These are phyloP conservation scores for Trifolium fragiferum DNA, from an alignment of 306 rosid species.

Conservation along the genomic window DNA sequence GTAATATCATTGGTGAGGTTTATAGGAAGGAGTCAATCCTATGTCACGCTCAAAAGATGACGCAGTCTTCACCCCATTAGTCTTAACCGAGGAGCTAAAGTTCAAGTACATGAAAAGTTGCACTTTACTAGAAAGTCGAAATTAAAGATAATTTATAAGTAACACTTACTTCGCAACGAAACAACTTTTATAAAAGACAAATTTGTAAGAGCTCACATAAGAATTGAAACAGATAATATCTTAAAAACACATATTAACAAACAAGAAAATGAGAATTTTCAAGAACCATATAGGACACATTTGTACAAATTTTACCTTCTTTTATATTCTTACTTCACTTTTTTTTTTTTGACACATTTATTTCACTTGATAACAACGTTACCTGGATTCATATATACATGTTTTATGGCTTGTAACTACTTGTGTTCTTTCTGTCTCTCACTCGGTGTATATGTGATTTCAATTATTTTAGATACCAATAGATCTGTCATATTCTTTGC, in stretches of 20 bases:
- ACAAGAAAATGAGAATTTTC: conserved; percentile 19
- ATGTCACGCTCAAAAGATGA: too few species aligned
- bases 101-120: too few species aligned
- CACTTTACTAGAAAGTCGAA: too few species aligned
- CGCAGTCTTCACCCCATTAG: too few species aligned
- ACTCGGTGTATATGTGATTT: conserved; percentile 18
- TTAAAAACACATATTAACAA: background rate
- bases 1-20: too few species aligned
- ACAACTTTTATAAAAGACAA: too few species aligned
- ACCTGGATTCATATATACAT: conserved; percentile 44
- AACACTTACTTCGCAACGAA: too few species aligned
- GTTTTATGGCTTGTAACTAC: conserved; percentile 41
- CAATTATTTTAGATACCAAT: conserved; percentile 48
- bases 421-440: conserved; percentile 11
- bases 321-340: conserved; percentile 36
- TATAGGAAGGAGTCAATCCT: too few species aligned
- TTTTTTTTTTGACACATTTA: background rate
- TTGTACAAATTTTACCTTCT: conserved; percentile 32
- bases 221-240: too few species aligned
- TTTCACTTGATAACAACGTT: conserved; percentile 48
- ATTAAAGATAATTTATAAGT: too few species aligned
- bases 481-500: conserved; percentile 49
- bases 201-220: too few species aligned
- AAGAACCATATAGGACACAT: conserved; percentile 44
- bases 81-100: too few species aligned